A percentile compares a stretch with the other conserved stretches of the same genome.
phyloP scores from a whole-genome alignment of 768 basidiomycete genomes.

The Auricularia sp. region DNA sequence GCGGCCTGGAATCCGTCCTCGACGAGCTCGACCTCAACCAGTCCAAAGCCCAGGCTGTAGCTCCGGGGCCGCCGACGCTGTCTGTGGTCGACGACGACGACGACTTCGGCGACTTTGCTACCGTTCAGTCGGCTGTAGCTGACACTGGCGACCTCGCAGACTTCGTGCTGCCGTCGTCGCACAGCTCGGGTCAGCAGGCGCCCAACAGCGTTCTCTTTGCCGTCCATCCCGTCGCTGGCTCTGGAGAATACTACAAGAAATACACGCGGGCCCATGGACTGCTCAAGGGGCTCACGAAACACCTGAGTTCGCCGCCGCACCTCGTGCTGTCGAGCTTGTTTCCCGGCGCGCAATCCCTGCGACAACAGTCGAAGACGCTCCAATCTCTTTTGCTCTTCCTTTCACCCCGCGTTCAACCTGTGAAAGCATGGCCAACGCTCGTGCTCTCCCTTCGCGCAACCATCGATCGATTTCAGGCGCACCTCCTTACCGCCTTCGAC shows the following conservation, averaged over 20 bases:
- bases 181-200: neutral
- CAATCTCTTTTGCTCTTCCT: slow-evolving; percentile 68
- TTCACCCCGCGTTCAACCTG: slow-evolving; percentile 58
- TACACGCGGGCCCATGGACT: slow-evolving; percentile 59
- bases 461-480: slow-evolving; percentile 82
- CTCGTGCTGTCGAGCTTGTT: slow-evolving; percentile 51
- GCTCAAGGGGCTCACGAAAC: slow-evolving; percentile 47
- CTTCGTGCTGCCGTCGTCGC: neutral
- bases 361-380: slow-evolving; percentile 56
- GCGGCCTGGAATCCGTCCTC: slow-evolving; percentile 38
- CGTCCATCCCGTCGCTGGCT: neutral
- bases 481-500: slow-evolving; percentile 81
- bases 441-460: slow-evolving; percentile 60
- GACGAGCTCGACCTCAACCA: slow-evolving; percentile 48
- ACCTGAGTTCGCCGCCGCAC: slow-evolving; percentile 57
- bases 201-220: neutral
- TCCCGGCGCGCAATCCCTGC: slow-evolving; percentile 27
- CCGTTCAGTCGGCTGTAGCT: neutral
- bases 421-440: slow-evolving; percentile 55
- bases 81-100: slow-evolving; percentile 32
- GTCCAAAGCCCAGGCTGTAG: slow-evolving; percentile 28
- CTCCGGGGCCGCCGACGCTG: slow-evolving; percentile 45
- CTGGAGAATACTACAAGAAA: slow-evolving; percentile 17
- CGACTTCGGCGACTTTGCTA: slow-evolving; percentile 37
- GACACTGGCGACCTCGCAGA: slow-evolving; percentile 1